Percentiles rank a stretch among this genome's conserved stretches.
phyloP scores from a whole-genome alignment of 352 stramenopile species.

The Bremia lactucae region DNA sequence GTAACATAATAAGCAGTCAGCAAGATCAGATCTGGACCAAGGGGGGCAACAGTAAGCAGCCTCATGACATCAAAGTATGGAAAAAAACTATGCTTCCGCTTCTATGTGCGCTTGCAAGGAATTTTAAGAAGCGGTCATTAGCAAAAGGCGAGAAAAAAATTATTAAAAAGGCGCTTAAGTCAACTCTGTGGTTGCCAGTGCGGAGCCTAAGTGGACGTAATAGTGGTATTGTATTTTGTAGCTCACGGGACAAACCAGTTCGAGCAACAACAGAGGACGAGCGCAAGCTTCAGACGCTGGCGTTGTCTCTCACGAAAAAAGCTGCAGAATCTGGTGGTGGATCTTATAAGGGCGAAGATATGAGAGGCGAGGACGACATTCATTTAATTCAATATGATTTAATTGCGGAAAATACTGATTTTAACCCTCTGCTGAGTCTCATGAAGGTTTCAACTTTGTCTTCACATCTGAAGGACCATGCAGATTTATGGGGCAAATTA shows the following conservation, averaged over 20 bases:
- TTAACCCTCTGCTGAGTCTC: conserved; percentile 29
- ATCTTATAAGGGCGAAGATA: conserved; percentile 13
- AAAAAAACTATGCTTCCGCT: conserved; percentile 32
- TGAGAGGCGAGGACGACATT: conserved; percentile 10
- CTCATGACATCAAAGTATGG: conserved; percentile 17
- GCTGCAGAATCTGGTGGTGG: conserved; percentile 29
- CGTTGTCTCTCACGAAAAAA: too few relatives aligned
- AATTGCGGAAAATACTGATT: conserved; percentile 4
- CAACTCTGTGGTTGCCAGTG: conserved; percentile 25
- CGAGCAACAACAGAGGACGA: conserved; percentile 23
- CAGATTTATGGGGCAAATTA: conserved; percentile 27
- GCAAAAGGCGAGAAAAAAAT: conserved; percentile 27
- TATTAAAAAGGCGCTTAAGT: conserved; percentile 38
- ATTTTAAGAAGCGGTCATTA: conserved; percentile 31
- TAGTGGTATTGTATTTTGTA: conserved; percentile 13
- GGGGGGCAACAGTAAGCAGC: conserved; percentile 4
- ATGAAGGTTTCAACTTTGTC: conserved; percentile 22
- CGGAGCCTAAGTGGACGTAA: conserved; percentile 4
- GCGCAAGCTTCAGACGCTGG: conserved; percentile 28
- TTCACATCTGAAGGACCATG: conserved; percentile 15
- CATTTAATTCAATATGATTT: conserved; percentile 23
- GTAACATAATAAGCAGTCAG: conserved; percentile 17
- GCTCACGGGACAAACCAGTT: conserved; percentile 22
- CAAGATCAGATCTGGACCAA: not conserved
- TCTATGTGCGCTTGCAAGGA: conserved; percentile 29